Base-by-base conservation (phyloP, 1,284 basidiomycete genomes). In the Ceratobasidium sp. region DNA sequence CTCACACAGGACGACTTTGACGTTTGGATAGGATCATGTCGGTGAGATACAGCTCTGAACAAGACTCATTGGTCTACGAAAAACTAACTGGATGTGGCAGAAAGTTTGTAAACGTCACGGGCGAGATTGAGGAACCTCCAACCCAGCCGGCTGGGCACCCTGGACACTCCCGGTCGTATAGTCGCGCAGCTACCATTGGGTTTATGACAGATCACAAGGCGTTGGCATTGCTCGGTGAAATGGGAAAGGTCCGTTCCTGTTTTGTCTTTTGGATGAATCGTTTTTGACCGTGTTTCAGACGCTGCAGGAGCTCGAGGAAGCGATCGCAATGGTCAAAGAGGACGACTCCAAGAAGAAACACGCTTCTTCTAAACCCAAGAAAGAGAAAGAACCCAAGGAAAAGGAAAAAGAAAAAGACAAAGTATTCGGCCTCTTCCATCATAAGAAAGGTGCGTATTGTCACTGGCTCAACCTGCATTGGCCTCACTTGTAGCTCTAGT, bases 1-100 rank as follows among this genome's bases (percentile, higher is more conserved):
- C 80, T 92, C 28, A 87, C 83, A 64, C 81, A 80, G 21, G 86
- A 87, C 8, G 92, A 94, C 77, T 94, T 92, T 75, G 82, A 87
- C 66, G 81, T 79, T 56, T 94, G 92, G 92, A 91, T 91, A 84
- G 74, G 81, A 36, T 87, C 88, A 40, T 86, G 93, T 76, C 86
- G 91, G 90, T 89, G 75, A 78, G 80, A 58, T 33, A 58, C n/a
- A 42, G 36, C 7, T 38, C n/a, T 7, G 21, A 14, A 40, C n/a
- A 21, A 42, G 6, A 21, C 33, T 60, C 38, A 23, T 18, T 51
- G 18, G 51, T 64, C n/a, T 58, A 48, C 21, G 25, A 69, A 18
- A 38, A n/a, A 23, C 23, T 56, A 36, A 42, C 40, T 25, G 49
- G 49, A 25, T 3, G 21, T 21, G 21, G 44, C 69, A 76, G 74